Evolutionary conservation across 2,329 filamentous ascomycete species (phyloP).

Genomic region (Diaporthe longicolla): DNA sequence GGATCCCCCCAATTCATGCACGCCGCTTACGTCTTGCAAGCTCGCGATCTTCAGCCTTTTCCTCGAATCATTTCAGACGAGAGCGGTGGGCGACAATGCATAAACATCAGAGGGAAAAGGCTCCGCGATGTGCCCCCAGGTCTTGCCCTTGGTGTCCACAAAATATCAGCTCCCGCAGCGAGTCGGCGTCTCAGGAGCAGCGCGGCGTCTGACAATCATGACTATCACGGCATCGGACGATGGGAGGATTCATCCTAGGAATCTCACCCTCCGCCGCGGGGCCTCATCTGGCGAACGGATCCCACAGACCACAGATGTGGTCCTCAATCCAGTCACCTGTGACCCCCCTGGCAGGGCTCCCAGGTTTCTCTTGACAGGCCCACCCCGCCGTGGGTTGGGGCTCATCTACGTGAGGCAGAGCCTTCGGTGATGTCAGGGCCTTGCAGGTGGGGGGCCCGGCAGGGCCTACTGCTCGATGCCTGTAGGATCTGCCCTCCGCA

Average conservation of each 20-base stretch:
- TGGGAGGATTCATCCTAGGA: conserved; percentile 22
- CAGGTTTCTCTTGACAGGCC: conserved; percentile 12
- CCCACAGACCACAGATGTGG: conserved; percentile 28
- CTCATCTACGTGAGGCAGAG: conserved; percentile 35
- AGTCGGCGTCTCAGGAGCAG: conserved; percentile 30
- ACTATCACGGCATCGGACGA: conserved; percentile 19
- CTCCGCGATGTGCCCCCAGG: conserved; percentile 4
- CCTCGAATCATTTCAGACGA: conserved; percentile 19
- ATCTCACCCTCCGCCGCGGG: conserved; percentile 1
- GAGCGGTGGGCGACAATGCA: conserved; percentile 38
- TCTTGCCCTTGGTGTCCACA: background rate
- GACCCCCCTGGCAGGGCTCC: background rate
- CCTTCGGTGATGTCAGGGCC: conserved; percentile 39
- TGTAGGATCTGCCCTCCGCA: conserved; percentile 12
- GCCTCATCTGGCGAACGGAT: conserved; percentile 32
- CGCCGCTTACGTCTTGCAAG: conserved; percentile 27
- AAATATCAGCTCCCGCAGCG: conserved; percentile 25
- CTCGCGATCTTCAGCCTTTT: conserved; percentile 18
- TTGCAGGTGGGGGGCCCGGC: conserved; percentile 19
- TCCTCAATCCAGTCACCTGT: background rate
- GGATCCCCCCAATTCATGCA: conserved; percentile 28
- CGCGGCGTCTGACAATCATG: conserved; percentile 27
- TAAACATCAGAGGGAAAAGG: conserved; percentile 31
- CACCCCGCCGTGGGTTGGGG: conserved; percentile 32
- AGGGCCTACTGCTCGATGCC: conserved; percentile 1